Evolutionary conservation across 495 filamentous ascomycete genomes (phyloP), one percentile per base, ranked within the genome.

Genomic region (Collariella sp.): DNA sequence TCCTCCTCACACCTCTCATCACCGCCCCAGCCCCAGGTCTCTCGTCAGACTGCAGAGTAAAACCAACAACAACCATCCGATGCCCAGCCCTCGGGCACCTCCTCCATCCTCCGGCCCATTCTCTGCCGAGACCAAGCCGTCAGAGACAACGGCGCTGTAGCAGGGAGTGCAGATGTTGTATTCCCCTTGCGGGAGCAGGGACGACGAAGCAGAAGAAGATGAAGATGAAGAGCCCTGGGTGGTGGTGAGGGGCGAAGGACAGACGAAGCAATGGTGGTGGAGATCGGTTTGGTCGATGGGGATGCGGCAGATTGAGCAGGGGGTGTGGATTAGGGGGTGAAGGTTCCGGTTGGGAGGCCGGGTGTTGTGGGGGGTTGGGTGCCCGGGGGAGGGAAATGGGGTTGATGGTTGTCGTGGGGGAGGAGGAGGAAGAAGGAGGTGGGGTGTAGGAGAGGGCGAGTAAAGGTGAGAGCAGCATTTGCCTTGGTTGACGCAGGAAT

Each of bases 131-230:
- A 95, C 81, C 35, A 76, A 79, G 26, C 79, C 77, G 0, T 70
- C 75, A 9, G 72, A 65, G 4, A 86, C 77, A 13, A 90, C 75
- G 33, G 73, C 75, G 34, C 73, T 66, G 69, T 95, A 96, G 71
- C 90, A 96, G 16, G 78, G 69, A 7, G 72, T 71, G 71, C 90
- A 95, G 55, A 95, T 76, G 59, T 96, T 87, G 70, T 89, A 91
- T 63, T 90, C 84, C n/a, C 85, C 88, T 68, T 1, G 61, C 11
- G 15, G 35, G 16, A 18, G 29, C 34, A 13, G 11, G 12, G 44
- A 3, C 5, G 44, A 2, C 15, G 23, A 29, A 33, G 41, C 19
- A 5, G 42, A 18, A 13, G 42, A 12, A 5, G 26, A 35, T 13
- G 29, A 33, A 10, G 7, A 16, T 31, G 5, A 3, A 18, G 26